Evolutionary conservation across 2,329 filamentous ascomycete species (phyloP).

Genomic region (Aspergillus pseudoglaucus): DNA sequence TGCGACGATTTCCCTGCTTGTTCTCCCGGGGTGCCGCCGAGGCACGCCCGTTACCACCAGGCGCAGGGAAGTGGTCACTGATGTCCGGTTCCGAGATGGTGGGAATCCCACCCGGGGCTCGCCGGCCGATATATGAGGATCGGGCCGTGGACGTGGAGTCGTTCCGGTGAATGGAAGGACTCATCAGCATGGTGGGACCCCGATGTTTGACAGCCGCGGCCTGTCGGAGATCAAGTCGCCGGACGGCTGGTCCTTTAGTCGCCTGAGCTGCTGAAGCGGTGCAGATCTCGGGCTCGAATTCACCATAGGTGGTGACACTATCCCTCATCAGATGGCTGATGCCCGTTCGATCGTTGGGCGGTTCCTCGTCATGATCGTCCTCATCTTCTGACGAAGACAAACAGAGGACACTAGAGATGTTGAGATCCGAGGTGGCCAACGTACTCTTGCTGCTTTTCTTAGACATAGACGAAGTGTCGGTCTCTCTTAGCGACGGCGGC

Average conservation of each 20-base stretch:
- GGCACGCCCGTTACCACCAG: conserved; percentile 7
- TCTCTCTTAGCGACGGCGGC: conserved; percentile 11
- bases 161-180: conserved; percentile 13
- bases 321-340: conserved; percentile 22
- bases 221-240: conserved; percentile 17
- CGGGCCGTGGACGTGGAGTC: conserved; percentile 21
- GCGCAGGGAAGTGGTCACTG: conserved; percentile 16
- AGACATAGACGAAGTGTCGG: conserved; percentile 16
- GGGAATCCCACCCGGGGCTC: conserved; percentile 25
- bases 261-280: conserved; percentile 35
- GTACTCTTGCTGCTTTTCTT: conserved; percentile 35
- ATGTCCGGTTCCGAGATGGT: conserved; percentile 29
- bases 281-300: conserved; percentile 38
- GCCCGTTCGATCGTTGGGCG: conserved; percentile 9
- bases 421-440: conserved; percentile 35
- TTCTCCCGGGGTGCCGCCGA: conserved; percentile 14
- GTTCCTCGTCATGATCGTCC: conserved; percentile 27
- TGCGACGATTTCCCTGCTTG: conserved; percentile 32
- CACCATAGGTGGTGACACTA: conserved; percentile 35
- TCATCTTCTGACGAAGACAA: conserved; percentile 47
- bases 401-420: conserved; percentile 41
- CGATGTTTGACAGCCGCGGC: background rate
- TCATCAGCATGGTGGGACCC: conserved; percentile 12
- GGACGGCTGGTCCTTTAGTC: conserved; percentile 20
- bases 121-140: conserved; percentile 18